A percentile compares a stretch with the other conserved stretches of the same genome.
Conservation (phyloP, 331 rosid species). For the Spiraea crenata region DNA sequence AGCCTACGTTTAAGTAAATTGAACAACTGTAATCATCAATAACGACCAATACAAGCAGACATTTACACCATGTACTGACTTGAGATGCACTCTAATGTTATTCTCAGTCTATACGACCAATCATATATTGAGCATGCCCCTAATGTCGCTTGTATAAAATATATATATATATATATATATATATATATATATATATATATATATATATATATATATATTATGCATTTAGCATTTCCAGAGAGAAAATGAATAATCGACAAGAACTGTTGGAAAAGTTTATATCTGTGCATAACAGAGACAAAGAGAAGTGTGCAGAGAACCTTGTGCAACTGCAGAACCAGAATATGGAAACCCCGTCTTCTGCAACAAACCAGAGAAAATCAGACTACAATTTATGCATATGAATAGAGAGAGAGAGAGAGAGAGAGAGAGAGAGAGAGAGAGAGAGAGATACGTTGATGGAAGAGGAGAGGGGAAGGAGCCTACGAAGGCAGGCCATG, state of each 20-base stretch:
- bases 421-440: conserved; percentile 9
- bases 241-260: not conserved
- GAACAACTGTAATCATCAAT: not conserved
- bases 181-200: too few species aligned
- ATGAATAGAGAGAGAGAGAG: not conserved
- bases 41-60: not conserved
- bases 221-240: not conserved
- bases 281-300: not conserved
- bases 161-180: too few species aligned
- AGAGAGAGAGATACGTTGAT: conserved; percentile 22
- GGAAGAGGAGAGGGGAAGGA: conserved; percentile 34
- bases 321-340: conserved; percentile 32
- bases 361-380: conserved; percentile 27
- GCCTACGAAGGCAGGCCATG: conserved; percentile 65
- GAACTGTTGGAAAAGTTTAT: not conserved
- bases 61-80: not conserved
- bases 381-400: not conserved
- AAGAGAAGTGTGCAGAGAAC: conserved; percentile 22
- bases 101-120: not conserved
- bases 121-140: not conserved
- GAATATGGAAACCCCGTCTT: conserved; percentile 28
- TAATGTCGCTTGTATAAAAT: too few species aligned
- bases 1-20: conserved; percentile 40
- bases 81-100: not conserved
- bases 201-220: too few species aligned